A percentile compares a stretch with the other conserved stretches of the same genome.
Evolutionary conservation across 1,284 basidiomycete species (phyloP).

Genomic region (Irpex lacteus): DNA sequence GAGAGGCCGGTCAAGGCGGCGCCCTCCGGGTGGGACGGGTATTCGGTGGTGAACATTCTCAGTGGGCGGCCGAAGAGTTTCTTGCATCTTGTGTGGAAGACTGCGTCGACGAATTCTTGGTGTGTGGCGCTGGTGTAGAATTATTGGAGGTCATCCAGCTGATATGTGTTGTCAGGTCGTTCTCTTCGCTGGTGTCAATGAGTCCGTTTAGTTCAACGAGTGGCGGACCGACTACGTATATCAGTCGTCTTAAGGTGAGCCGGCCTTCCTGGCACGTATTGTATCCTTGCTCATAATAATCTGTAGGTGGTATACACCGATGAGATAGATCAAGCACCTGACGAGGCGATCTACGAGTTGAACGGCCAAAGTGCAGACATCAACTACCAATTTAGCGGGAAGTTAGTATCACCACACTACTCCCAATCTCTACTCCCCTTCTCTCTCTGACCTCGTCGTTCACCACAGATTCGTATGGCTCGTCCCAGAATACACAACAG

Average conservation of each 20-base stretch:
- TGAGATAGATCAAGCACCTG: neutral
- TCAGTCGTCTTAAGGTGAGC: slow-evolving; percentile 8
- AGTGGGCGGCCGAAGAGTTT: slow-evolving; percentile 5
- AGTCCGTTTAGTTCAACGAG: slow-evolving; percentile 2
- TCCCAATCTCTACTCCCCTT: neutral
- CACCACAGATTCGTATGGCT: slow-evolving; percentile 9
- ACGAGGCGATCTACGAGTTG: slow-evolving; percentile 3
- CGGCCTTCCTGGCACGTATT: neutral
- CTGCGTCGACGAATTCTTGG: slow-evolving; percentile 7
- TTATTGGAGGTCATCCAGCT: neutral
- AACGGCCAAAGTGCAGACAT: slow-evolving; percentile 9
- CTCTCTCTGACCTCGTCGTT: neutral
- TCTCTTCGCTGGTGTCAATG: slow-evolving; percentile 6
- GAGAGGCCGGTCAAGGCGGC: slow-evolving; percentile 1
- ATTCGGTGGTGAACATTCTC: slow-evolving; percentile 2
- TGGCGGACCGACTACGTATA: neutral
- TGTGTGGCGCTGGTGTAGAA: neutral
- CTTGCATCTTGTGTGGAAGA: slow-evolving; percentile 11
- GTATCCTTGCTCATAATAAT: neutral
- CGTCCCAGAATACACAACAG: slow-evolving; percentile 8
- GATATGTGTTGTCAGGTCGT: slow-evolving; percentile 1
- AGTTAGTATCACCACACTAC: neutral
- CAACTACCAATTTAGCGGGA: slow-evolving; percentile 8
- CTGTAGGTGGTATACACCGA: slow-evolving; percentile 8
- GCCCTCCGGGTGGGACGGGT: slow-evolving; percentile 6